Percentiles rank a stretch among this genome's conserved stretches.
Evolutionary conservation across 305 asterid species (phyloP).

Genomic region (Striga hermonthica): DNA sequence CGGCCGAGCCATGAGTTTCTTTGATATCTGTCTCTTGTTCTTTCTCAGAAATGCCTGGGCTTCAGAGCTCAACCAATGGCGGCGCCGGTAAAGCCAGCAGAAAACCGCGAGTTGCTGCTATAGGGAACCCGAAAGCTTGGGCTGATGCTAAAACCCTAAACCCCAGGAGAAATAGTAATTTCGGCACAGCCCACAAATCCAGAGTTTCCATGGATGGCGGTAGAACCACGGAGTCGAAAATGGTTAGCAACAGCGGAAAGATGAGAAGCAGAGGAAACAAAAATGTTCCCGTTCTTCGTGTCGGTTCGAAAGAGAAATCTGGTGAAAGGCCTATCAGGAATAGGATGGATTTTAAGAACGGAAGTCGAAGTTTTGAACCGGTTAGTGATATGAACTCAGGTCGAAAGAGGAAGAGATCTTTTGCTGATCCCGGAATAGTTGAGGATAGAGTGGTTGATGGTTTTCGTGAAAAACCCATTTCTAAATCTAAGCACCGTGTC

Average conservation of each 20-base stretch:
- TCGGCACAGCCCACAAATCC: slow-evolving; percentile 32
- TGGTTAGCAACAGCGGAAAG: slow-evolving; percentile 30
- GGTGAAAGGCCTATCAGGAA: slow-evolving; percentile 26
- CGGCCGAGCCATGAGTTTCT: too few species aligned
- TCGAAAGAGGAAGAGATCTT: slow-evolving; percentile 55
- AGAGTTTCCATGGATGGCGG: slow-evolving; percentile 30
- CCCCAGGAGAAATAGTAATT: slow-evolving; percentile 19
- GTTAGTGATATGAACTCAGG: slow-evolving; percentile 31
- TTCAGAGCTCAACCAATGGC: slow-evolving; percentile 33
- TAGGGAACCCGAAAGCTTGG: slow-evolving; percentile 34
- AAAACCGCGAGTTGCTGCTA: slow-evolving; percentile 35
- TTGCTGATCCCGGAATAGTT: slow-evolving; percentile 35
- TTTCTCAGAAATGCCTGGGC: slow-evolving; percentile 41
- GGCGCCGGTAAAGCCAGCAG: slow-evolving; percentile 32
- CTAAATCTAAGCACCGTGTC: slow-evolving; percentile 25
- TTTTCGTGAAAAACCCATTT: slow-evolving; percentile 31
- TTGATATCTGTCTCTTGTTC: neutral
- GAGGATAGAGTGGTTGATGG: slow-evolving; percentile 29
- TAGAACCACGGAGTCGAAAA: slow-evolving; percentile 29
- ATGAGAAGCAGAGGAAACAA: slow-evolving; percentile 36
- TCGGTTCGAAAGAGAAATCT: slow-evolving; percentile 28
- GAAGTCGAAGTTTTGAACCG: slow-evolving; percentile 32
- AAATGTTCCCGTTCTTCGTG: slow-evolving; percentile 29
- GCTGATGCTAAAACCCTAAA: slow-evolving; percentile 29
- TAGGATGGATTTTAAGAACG: slow-evolving; percentile 35